Conservation (phyloP, 768 basidiomycete species). For the Rhodotorula kratochvilovae region DNA sequence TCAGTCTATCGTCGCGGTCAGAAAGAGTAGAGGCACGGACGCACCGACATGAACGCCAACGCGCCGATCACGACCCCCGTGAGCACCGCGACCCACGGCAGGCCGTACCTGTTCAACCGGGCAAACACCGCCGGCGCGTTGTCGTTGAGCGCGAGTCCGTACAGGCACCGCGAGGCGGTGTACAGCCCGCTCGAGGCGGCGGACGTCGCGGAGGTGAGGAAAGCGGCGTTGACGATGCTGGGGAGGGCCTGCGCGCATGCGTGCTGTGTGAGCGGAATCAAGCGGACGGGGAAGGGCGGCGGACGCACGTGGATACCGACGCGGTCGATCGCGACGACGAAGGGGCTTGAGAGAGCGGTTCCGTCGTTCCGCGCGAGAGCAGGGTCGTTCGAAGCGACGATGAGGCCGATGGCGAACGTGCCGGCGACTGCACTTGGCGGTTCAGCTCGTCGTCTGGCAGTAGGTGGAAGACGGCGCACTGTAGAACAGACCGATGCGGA, state of each 20-base stretch:
- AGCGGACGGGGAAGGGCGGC: not conserved
- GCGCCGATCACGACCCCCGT: slow-evolving; percentile 43
- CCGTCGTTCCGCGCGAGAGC: slow-evolving; percentile 15
- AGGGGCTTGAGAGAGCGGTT: slow-evolving; percentile 4
- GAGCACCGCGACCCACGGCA: slow-evolving; percentile 46
- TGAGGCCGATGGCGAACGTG: slow-evolving; percentile 47
- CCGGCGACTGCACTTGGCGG: slow-evolving; percentile 37
- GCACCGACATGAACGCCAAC: slow-evolving; percentile 34
- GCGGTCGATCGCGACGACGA: slow-evolving; percentile 45
- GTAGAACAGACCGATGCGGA: slow-evolving; percentile 73
- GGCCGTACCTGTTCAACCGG: slow-evolving; percentile 46
- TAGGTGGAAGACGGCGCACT: not conserved
- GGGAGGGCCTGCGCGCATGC: slow-evolving; percentile 39
- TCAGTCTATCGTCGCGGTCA: accelerated
- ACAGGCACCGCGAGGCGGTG: slow-evolving; percentile 48
- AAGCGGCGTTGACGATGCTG: slow-evolving; percentile 49
- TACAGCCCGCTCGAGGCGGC: slow-evolving; percentile 48
- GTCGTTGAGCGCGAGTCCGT: slow-evolving; percentile 47
- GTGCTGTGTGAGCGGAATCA: not conserved
- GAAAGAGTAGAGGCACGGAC: not conserved
- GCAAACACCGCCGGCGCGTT: slow-evolving; percentile 48
- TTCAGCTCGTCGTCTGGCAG: not conserved
- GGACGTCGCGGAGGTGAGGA: slow-evolving; percentile 48
- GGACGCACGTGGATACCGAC: slow-evolving; percentile 46
- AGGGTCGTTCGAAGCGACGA: slow-evolving; percentile 44